Evolutionary conservation across 768 basidiomycete genomes (phyloP), one percentile per base, ranked within the genome.

Genomic region (Naganishia vaughanmartiniae): DNA sequence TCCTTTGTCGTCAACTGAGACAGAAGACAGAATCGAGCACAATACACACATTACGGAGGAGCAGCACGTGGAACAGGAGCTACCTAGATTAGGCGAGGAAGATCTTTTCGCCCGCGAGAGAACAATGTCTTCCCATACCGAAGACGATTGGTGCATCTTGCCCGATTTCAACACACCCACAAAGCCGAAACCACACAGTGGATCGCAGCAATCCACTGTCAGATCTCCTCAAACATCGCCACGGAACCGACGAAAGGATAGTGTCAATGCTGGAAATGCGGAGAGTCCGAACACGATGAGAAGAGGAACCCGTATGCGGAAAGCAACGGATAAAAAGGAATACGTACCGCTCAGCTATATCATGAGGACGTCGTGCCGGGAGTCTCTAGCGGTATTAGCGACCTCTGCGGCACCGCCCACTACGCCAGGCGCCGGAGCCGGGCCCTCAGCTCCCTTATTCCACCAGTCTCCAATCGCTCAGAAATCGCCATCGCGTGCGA

Each of bases 221-320:
- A 21, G 19, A 58, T 34, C 57, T 33, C 57, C 34, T 7, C 7
- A 21, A 19, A 33, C 24, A n/a, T 36, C 34, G 15, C 31, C 57
- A 4, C 14, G 34, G 4, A 51, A 26, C 24, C 48, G 24, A 2
- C 19, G 24, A 51, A n/a, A 12, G 48, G 48, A 26, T n/a, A 51
- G 24, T 51, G 12, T n/a, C 7, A 26, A 4, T 2, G 14, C 24
- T n/a, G 48, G 1, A 1, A 26, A 51, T 51, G 30, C 17, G 11
- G 33, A 55, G 30, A 55, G 30, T 31, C 30, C 28, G 36, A 42
- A 42, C 14, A 36, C 60, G 24, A 19, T 45, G 9, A 2, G 60
- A 42, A 42, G 60, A 26, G 39, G 60, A 14, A 26, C n/a, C 39
- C 60, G 60, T n/a, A 42, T 42, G 17, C 17, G 39, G 39, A 63